A percentile compares a stretch with the other conserved stretches of the same genome.
These are phyloP conservation scores for Suhomyces wounanorum DNA, from an alignment of 1,139 yeast genomes.

Conservation along the genomic window DNA sequence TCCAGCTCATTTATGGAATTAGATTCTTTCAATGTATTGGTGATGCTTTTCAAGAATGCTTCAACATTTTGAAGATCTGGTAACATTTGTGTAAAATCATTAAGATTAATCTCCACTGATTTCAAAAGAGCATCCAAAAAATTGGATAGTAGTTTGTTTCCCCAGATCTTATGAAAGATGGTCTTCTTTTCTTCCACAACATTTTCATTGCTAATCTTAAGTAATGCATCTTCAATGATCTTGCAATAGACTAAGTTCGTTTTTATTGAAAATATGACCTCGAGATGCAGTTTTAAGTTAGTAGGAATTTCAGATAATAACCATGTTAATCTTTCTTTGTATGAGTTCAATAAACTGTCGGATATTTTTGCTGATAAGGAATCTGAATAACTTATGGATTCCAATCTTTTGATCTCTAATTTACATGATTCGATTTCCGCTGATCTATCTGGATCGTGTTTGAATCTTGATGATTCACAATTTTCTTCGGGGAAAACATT, in stretches of 20 bases:
- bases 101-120: neutral
- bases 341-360: conserved; percentile 10
- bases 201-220: neutral
- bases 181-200: neutral
- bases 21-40: neutral
- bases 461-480: neutral
- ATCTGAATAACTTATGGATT: conserved; percentile 15
- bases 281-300: neutral
- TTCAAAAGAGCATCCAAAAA: neutral
- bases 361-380: conserved; percentile 14
- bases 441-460: neutral
- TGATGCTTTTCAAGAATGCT: neutral
- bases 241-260: neutral
- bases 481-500: neutral
- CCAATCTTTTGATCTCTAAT: conserved; percentile 20
- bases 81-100: neutral
- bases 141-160: neutral
- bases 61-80: neutral
- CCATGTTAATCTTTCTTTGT: conserved; percentile 1
- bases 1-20: neutral
- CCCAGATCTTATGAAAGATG: neutral
- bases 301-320: neutral
- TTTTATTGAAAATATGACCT: conserved; percentile 7
- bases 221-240: neutral
- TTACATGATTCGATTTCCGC: conserved; percentile 20